Percentiles rank a stretch among this genome's conserved stretches.
These are phyloP conservation scores for Alnus rubra DNA, from an alignment of 306 rosid genomes.

Conservation along the genomic window DNA sequence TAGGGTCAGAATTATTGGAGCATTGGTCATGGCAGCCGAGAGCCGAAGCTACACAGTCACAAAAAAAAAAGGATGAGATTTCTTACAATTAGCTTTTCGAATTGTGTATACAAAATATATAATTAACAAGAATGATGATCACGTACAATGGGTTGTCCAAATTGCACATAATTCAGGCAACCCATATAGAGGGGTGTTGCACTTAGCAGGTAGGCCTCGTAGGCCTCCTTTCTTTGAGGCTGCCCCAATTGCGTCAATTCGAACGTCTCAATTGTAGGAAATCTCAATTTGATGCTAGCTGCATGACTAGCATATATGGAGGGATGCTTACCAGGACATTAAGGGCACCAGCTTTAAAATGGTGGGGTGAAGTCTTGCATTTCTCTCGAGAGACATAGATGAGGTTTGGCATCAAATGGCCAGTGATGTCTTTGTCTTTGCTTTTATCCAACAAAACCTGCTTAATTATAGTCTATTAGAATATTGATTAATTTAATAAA, in stretches of 20 bases:
- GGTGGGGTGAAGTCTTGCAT: slow-evolving; percentile 29
- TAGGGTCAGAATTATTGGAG: slow-evolving; percentile 37
- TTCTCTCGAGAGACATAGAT: slow-evolving; percentile 47
- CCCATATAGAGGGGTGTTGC: too few relatives aligned
- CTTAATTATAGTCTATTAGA: background rate
- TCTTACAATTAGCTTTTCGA: too few relatives aligned
- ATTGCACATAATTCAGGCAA: too few relatives aligned
- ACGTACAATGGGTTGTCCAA: too few relatives aligned
- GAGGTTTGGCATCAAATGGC: slow-evolving; percentile 43
- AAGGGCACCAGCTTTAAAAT: slow-evolving; percentile 61
- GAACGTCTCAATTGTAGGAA: too few relatives aligned
- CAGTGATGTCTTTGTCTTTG: slow-evolving; percentile 29
- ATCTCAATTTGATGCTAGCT: too few relatives aligned
- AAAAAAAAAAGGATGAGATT: background rate
- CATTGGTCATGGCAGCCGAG: slow-evolving; percentile 48
- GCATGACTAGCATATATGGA: background rate
- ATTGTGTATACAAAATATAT: too few relatives aligned
- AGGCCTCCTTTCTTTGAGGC: too few relatives aligned
- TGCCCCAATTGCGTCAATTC: too few relatives aligned
- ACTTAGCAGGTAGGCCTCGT: too few relatives aligned
- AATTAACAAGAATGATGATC: too few relatives aligned
- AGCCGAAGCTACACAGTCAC: slow-evolving; percentile 33
- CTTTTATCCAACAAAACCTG: slow-evolving; percentile 38
- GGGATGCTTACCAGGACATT: slow-evolving; percentile 38
- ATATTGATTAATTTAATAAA: too few relatives aligned